Percentiles rank a stretch among this genome's conserved stretches.
phyloP scores from a whole-genome alignment of 805 yeast species.

The Spathaspora passalidarum region DNA sequence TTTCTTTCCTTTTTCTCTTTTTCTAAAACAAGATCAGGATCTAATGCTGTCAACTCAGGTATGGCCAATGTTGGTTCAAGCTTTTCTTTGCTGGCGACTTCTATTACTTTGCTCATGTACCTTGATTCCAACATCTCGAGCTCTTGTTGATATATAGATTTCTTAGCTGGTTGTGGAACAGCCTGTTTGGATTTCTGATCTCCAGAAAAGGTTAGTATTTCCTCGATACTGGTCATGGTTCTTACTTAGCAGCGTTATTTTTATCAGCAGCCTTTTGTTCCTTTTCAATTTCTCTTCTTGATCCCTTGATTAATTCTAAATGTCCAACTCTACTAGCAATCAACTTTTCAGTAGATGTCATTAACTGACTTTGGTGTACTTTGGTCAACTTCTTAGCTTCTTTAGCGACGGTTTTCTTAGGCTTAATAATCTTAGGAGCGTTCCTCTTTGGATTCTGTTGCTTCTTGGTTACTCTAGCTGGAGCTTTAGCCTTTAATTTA shows the following conservation, averaged over 20 bases:
- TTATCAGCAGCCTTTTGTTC: slow-evolving; percentile 39
- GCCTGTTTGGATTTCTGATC: not conserved
- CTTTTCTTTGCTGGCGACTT: not conserved
- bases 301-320: slow-evolving; percentile 85
- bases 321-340: slow-evolving; percentile 92
- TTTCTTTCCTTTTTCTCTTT: slow-evolving; percentile 14
- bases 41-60: slow-evolving; percentile 25
- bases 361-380: slow-evolving; percentile 52
- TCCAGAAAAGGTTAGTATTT: slow-evolving; percentile 8
- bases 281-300: slow-evolving; percentile 79
- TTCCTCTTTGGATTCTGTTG: slow-evolving; percentile 70
- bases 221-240: slow-evolving; percentile 10
- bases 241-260: slow-evolving; percentile 12
- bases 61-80: slow-evolving; percentile 5
- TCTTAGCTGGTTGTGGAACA: not conserved
- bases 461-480: slow-evolving; percentile 59
- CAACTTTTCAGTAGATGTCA: slow-evolving; percentile 72
- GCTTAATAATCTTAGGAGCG: slow-evolving; percentile 62
- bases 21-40: slow-evolving; percentile 21
- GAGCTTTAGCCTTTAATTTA: slow-evolving; percentile 51
- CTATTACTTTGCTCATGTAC: not conserved
- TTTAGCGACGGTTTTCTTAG: slow-evolving; percentile 54
- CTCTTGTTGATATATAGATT: not conserved
- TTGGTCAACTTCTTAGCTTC: slow-evolving; percentile 53
- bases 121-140: not conserved